Base-by-base conservation (phyloP, 352 stramenopile genomes). In the Plasmopara viticola region DNA sequence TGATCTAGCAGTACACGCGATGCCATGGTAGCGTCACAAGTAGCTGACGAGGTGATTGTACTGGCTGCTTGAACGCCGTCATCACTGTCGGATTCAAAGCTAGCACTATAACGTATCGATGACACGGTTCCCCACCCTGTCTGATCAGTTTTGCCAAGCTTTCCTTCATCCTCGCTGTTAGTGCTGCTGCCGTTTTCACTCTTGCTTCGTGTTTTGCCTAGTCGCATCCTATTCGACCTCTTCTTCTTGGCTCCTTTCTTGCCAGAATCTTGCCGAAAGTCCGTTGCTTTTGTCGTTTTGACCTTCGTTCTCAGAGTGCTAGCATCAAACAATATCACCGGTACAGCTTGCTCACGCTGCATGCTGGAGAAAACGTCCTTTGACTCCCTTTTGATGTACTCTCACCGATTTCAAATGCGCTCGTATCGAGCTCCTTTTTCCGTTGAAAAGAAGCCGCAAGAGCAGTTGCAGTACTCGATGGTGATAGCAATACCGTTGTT, bases 1-100 rank as follows among this genome's bases (percentile, higher is more conserved):
- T 80, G 70, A 54, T 91, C 76, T 43, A 91, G 44, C 29, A 78
- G 44, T n/a, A 78, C 60, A 8, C 58, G 39, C 8, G 64, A 63
- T n/a, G 48, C 44, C 13, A 54, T 18, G 31, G 31, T 48, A 30
- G 35, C 28, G 17, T 49, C 34, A 28, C 40, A 34, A 15, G 39
- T 25, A 41, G 42, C 28, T 6, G 29, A 60, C 10, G 61, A 47
- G 13, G 28, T 51, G 18, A 15, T 53, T 34, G 33, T 31, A 35
- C 34, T 51, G 5, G 25, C 29, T 42, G 39, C 20, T 40, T 53
- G 43, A 2, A 20, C 40, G 6, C 53, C 31, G 9, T 65, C 53
- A 14, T 60, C 30, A 38, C 53, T 62, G 25, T 60, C 60, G 12
- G 39, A 58, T 12, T n/a, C 39, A 6, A 42, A 18, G 31, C 50